phyloP scores from a whole-genome alignment of 2,329 filamentous ascomycete genomes.

The Verticillium zaregamsianum region DNA sequence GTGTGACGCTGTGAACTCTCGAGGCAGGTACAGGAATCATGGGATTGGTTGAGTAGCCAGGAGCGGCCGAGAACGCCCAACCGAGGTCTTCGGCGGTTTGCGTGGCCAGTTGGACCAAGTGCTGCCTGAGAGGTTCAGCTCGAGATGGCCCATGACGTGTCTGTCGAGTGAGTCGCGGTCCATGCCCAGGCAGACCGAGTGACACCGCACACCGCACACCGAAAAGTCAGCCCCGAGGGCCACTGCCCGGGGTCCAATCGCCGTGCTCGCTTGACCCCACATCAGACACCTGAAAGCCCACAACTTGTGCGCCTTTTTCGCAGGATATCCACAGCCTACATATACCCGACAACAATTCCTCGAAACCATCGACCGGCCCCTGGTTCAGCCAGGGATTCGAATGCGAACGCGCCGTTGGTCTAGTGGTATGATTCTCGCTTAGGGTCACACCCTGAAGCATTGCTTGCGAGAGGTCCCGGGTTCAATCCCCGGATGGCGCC shows the following conservation, averaged over 20 bases:
- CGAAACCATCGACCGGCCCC: constrained; percentile 1
- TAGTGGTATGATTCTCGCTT: constrained; percentile 12
- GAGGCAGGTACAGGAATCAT: background rate
- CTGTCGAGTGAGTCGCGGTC: no score
- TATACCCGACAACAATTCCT: background rate
- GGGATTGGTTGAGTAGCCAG: background rate
- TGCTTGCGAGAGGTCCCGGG: constrained; percentile 6
- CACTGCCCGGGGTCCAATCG: background rate
- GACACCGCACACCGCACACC: background rate
- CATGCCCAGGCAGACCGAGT: background rate
- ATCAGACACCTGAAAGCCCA: background rate
- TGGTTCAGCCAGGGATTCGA: constrained; percentile 1
- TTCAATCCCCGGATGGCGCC: constrained; percentile 7
- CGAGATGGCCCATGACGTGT: no score
- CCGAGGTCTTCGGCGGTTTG: background rate
- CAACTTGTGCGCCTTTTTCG: background rate
- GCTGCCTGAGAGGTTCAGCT: no score
- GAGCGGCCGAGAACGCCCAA: background rate
- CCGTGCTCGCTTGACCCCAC: background rate
- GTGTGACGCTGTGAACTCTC: background rate
- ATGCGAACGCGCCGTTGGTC: constrained; percentile 6
- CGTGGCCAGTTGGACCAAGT: background rate
- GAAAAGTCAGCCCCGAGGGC: background rate
- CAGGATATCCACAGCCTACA: background rate
- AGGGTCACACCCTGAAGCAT: constrained; percentile 13